Percentiles rank a stretch among this genome's conserved stretches.
Evolutionary conservation across 495 filamentous ascomycete genomes (phyloP).

Genomic region (Margaritispora aquatica): DNA sequence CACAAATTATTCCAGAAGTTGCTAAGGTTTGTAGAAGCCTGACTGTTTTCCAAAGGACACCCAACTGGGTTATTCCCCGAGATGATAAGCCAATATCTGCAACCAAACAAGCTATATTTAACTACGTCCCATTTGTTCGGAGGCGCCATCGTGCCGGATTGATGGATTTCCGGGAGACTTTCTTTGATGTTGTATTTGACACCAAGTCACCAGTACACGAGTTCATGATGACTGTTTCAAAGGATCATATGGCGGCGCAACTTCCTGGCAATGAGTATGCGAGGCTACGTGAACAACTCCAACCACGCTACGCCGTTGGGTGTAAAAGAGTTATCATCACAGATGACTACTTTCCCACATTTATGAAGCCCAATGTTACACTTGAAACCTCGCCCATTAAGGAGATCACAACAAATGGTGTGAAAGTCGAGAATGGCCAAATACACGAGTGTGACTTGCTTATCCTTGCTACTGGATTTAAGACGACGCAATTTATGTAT

Average conservation of each 20-base stretch:
- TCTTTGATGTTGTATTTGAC: conserved; percentile 23
- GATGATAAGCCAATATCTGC: conserved; percentile 12
- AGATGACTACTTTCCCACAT: conserved; percentile 48
- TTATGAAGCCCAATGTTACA: conserved; percentile 36
- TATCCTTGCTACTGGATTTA: conserved; percentile 50
- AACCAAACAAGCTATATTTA: conserved; percentile 18
- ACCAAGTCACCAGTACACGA: conserved; percentile 2
- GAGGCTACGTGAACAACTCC: conserved; percentile 35
- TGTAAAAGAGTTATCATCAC: conserved; percentile 51
- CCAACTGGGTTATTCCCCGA: conserved; percentile 51
- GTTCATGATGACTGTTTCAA: neutral
- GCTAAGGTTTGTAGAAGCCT: conserved; percentile 47
- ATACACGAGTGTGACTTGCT: conserved; percentile 46
- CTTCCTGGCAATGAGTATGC: conserved; percentile 15
- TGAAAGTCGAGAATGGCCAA: conserved; percentile 34
- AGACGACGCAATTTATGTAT: conserved; percentile 47
- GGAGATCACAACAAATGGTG: conserved; percentile 34
- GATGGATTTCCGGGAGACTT: conserved; percentile 43
- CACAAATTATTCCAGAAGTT: conserved; percentile 64
- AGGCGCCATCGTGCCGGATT: conserved; percentile 39
- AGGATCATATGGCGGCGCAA: conserved; percentile 5
- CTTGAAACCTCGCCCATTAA: conserved; percentile 43
- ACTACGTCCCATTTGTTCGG: conserved; percentile 39
- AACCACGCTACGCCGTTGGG: conserved; percentile 38
- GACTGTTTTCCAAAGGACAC: conserved; percentile 61